Evolutionary conservation across 2,329 filamentous ascomycete species (phyloP).

Genomic region (Rutstroemia sp.): DNA sequence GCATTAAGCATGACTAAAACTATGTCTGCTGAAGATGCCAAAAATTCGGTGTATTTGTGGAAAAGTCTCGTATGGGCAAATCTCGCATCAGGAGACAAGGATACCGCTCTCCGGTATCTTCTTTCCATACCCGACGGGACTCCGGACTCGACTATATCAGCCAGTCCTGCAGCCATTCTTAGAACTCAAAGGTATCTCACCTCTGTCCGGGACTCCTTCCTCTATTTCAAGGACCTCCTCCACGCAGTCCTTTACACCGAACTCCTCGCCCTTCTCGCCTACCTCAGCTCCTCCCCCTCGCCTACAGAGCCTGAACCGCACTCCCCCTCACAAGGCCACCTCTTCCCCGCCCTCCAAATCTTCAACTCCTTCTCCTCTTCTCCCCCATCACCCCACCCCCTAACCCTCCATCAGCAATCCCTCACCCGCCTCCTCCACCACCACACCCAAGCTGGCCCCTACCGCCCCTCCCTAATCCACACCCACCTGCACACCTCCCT

Average conservation of each 20-base stretch:
- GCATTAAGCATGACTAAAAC: conserved; percentile 52
- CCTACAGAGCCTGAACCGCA: conserved; percentile 34
- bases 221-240: conserved; percentile 42
- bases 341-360: conserved; percentile 41
- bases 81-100: conserved; percentile 18
- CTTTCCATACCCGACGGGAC: conserved; percentile 32
- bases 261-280: conserved; percentile 57
- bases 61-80: conserved; percentile 24
- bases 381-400: conserved; percentile 31
- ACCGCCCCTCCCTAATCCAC: conserved; percentile 60
- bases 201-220: conserved; percentile 45
- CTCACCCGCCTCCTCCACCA: conserved; percentile 62
- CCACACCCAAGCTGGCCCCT: conserved; percentile 49
- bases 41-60: conserved; percentile 28
- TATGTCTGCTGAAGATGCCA: conserved; percentile 29
- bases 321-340: conserved; percentile 45
- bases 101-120: conserved; percentile 33
- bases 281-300: conserved; percentile 39
- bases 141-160: conserved; percentile 26
- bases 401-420: conserved; percentile 63
- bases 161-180: conserved; percentile 33
- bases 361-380: conserved; percentile 34
- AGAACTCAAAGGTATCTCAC: conserved; percentile 47
- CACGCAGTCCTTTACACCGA: conserved; percentile 51
- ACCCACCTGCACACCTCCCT: conserved; percentile 54